These are phyloP conservation scores for Pyricularia sp. DNA, from an alignment of 2,329 filamentous ascomycete genomes.

Conservation along the genomic window DNA sequence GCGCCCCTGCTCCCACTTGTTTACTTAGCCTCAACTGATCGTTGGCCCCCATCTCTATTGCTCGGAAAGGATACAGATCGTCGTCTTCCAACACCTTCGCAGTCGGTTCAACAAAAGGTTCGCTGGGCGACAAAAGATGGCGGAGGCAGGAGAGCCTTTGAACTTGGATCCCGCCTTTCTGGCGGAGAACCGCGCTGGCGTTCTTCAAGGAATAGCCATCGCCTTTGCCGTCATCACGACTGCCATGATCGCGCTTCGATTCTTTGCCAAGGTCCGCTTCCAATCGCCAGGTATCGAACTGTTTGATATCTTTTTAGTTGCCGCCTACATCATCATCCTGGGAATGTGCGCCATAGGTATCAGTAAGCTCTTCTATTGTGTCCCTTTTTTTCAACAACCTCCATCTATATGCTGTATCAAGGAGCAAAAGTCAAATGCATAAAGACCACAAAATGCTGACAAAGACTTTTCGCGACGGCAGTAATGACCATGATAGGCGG, in stretches of 20 bases:
- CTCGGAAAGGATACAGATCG: neutral
- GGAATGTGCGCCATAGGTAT: constrained; percentile 14
- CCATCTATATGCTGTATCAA: neutral
- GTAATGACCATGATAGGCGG: constrained; percentile 13
- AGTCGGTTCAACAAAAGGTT: neutral
- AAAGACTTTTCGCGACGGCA: neutral
- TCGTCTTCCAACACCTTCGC: neutral
- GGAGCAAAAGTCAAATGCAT: neutral
- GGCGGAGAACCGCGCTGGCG: constrained; percentile 10
- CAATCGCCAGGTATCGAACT: constrained; percentile 7
- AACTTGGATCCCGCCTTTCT: constrained; percentile 1
- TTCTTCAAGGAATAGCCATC: constrained; percentile 14
- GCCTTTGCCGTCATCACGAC: constrained; percentile 11
- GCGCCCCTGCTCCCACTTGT: neutral
- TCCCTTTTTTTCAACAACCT: neutral
- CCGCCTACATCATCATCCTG: constrained; percentile 13
- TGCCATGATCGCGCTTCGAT: constrained; percentile 10
- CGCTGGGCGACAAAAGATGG: neutral
- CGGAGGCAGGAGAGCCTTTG: neutral
- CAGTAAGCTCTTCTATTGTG: constrained; percentile 6
- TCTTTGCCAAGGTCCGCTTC: constrained; percentile 11
- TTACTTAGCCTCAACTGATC: neutral
- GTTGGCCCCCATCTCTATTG: neutral
- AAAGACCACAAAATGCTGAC: neutral
- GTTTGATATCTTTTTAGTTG: constrained; percentile 11